A percentile compares a stretch with the other conserved stretches of the same genome.
Conservation (phyloP, 106 monocot species). For the Dioscorea alata region DNA sequence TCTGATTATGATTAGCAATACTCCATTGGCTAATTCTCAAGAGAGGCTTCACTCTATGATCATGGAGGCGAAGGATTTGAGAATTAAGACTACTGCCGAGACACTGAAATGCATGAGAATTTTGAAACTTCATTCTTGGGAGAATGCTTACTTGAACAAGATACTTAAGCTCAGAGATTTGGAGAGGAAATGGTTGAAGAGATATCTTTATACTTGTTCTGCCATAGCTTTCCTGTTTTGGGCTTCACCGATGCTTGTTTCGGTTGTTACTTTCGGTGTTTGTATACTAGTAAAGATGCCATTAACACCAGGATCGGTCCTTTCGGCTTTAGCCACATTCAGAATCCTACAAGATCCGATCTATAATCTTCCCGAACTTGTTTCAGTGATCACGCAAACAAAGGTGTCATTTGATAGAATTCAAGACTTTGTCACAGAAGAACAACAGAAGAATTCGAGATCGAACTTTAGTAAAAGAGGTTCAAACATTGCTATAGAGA, state of each 20-base stretch:
- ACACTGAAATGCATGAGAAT: constrained; percentile 66
- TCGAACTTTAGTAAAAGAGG: background rate
- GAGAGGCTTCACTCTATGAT: constrained; percentile 62
- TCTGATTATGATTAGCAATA: constrained; percentile 67
- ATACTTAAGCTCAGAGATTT: constrained; percentile 38
- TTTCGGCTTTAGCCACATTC: constrained; percentile 84
- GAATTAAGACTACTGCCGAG: constrained; percentile 72
- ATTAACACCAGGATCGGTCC: constrained; percentile 60
- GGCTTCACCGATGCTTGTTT: constrained; percentile 80
- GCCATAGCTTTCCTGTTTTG: constrained; percentile 77
- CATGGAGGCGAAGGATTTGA: constrained; percentile 76
- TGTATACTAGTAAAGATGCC: constrained; percentile 42
- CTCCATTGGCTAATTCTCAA: constrained; percentile 58
- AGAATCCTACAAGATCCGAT: constrained; percentile 84
- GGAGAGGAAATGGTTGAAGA: constrained; percentile 58
- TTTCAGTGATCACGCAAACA: constrained; percentile 63
- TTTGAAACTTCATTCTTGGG: constrained; percentile 81
- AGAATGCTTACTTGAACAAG: constrained; percentile 50
- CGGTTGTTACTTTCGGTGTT: constrained; percentile 64
- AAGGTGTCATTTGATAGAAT: constrained; percentile 76
- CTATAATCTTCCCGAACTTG: constrained; percentile 86
- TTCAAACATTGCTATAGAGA: constrained; percentile 38
- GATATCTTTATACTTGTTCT: constrained; percentile 64
- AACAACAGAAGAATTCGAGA: constrained; percentile 7
- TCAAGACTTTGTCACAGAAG: constrained; percentile 47